These are phyloP conservation scores for Globomyces pollinis-pini DNA, from an alignment of 192 early-diverging fungal genomes.

Conservation along the genomic window DNA sequence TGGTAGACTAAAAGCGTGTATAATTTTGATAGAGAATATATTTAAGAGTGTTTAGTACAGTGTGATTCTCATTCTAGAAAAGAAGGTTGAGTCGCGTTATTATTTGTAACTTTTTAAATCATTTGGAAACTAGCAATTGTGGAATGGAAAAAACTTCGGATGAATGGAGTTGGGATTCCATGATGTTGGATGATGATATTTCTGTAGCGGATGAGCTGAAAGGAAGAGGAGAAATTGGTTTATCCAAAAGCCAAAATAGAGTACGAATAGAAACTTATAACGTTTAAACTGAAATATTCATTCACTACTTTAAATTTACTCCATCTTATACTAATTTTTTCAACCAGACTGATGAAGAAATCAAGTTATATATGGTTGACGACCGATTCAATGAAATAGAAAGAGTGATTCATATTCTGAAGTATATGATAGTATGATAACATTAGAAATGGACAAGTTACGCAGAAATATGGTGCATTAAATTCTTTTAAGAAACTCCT, in stretches of 20 bases:
- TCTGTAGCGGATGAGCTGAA: slow-evolving; percentile 1
- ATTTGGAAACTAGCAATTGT: no score
- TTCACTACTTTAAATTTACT: neutral
- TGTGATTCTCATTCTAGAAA: no score
- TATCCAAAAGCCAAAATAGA: neutral
- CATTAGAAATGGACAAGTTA: neutral
- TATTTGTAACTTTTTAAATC: no score
- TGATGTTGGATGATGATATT: neutral
- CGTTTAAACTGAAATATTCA: neutral
- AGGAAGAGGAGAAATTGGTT: neutral
- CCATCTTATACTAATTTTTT: no score
- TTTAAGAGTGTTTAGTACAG: no score
- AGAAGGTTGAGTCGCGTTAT: no score
- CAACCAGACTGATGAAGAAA: slow-evolving; percentile 4
- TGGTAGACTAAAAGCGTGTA: no score
- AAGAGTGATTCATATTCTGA: neutral
- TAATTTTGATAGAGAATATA: no score
- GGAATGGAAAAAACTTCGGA: no score
- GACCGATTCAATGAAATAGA: neutral
- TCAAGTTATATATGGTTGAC: neutral
- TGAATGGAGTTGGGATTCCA: slow-evolving; percentile 2
- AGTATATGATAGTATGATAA: neutral
- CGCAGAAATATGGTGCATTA: neutral
- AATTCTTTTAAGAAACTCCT: neutral
- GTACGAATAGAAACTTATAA: neutral